Evolutionary conservation across 1,139 yeast genomes (phyloP).

Genomic region (Hemisphaericaspora subhashii): DNA sequence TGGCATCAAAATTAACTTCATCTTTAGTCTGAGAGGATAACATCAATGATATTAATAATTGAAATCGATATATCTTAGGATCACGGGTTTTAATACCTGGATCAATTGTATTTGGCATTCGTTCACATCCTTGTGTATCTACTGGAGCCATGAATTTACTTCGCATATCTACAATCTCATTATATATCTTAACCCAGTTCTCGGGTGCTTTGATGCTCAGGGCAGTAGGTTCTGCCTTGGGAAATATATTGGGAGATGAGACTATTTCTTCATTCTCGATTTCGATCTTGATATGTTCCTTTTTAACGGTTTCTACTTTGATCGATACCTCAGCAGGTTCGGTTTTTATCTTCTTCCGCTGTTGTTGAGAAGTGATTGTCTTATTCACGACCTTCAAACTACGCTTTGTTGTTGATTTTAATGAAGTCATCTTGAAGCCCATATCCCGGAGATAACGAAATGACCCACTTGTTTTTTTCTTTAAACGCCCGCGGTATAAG

Average conservation of each 20-base stretch:
- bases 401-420: background rate
- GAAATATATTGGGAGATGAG: constrained; percentile 15
- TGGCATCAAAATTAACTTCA: constrained; percentile 75
- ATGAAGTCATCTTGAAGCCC: background rate
- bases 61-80: constrained; percentile 61
- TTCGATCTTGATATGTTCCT: constrained; percentile 12
- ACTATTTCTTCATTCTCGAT: constrained; percentile 10
- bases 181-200: constrained; percentile 57
- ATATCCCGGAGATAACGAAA: too few relatives aligned
- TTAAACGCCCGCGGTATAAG: too few relatives aligned
- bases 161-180: constrained; percentile 67
- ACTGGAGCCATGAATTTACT: constrained; percentile 70
- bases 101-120: constrained; percentile 55
- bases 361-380: background rate
- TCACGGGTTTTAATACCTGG: constrained; percentile 26
- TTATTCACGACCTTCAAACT: background rate
- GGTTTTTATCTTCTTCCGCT: background rate
- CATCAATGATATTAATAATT: constrained; percentile 77
- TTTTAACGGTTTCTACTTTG: background rate
- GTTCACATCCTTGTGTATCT: constrained; percentile 85
- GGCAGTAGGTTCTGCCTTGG: constrained; percentile 15
- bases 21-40: constrained; percentile 92
- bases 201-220: constrained; percentile 30
- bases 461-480: too few relatives aligned
- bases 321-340: background rate